Percentiles rank a stretch among this genome's conserved stretches.
Conservation (phyloP, 2,329 filamentous ascomycete species). For the Dactylonectria estremocensis region DNA sequence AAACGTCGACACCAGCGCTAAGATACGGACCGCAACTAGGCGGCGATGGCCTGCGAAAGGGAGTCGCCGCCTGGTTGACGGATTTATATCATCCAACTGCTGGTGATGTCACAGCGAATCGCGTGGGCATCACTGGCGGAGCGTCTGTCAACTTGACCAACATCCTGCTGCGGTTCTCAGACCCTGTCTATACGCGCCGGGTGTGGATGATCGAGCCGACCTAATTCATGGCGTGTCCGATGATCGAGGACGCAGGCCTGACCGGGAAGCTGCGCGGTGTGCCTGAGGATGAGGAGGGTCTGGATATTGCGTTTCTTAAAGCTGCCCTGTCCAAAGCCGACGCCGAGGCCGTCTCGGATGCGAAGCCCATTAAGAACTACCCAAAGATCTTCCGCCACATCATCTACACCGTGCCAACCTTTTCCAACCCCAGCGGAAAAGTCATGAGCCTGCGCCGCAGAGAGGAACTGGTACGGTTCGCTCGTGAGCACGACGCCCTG, state of each 20-base stretch:
- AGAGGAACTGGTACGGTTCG: conserved; percentile 70
- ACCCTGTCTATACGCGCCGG: conserved; percentile 73
- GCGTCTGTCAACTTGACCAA: conserved; percentile 77
- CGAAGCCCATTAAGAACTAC: conserved; percentile 23
- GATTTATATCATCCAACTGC: background rate
- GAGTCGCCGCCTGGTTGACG: conserved; percentile 6
- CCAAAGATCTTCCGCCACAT: conserved; percentile 76
- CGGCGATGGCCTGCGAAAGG: background rate
- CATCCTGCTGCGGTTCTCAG: conserved; percentile 75
- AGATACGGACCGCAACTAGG: conserved; percentile 13
- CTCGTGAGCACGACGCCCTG: conserved; percentile 75
- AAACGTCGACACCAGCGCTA: background rate
- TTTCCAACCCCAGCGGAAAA: conserved; percentile 77
- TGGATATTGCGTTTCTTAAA: conserved; percentile 15
- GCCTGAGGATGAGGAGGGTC: conserved; percentile 65
- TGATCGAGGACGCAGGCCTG: conserved; percentile 77
- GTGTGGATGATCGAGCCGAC: conserved; percentile 78
- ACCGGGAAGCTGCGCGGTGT: conserved; percentile 70
- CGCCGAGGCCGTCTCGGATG: background rate
- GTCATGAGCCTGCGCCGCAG: conserved; percentile 73
- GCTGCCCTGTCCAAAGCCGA: background rate
- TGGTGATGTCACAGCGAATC: background rate
- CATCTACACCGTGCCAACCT: conserved; percentile 80
- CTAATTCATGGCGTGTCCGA: conserved; percentile 76
- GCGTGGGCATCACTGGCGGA: conserved; percentile 74